Conservation (phyloP, 1,139 yeast species). For the Diutina mesorugosa region DNA sequence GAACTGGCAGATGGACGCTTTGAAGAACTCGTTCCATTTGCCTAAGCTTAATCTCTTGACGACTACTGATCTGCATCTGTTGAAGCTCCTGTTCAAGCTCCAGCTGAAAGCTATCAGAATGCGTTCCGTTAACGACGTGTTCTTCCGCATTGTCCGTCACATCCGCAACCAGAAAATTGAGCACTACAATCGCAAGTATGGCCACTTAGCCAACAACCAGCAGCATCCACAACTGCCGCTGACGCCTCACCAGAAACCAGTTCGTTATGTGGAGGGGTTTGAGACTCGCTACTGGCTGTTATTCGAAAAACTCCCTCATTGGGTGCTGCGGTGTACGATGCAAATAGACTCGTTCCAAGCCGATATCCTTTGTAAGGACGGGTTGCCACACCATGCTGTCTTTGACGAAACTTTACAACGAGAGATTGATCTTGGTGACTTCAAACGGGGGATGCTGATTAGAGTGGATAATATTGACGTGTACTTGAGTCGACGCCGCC, state of each 20-base stretch:
- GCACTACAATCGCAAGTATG: slow-evolving; percentile 17
- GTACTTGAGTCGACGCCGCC: slow-evolving; percentile 13
- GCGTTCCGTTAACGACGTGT: slow-evolving; percentile 24
- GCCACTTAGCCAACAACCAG: slow-evolving; percentile 2
- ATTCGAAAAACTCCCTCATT: slow-evolving; percentile 19
- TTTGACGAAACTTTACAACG: slow-evolving; percentile 13
- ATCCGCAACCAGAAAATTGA: slow-evolving; percentile 17
- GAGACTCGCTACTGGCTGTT: slow-evolving; percentile 11
- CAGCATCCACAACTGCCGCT: neutral
- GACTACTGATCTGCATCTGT: slow-evolving; percentile 14
- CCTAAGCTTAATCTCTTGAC: slow-evolving; percentile 18
- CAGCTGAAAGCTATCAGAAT: slow-evolving; percentile 17
- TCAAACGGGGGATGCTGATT: slow-evolving; percentile 26
- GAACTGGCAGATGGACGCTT: slow-evolving; percentile 17
- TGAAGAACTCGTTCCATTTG: slow-evolving; percentile 18
- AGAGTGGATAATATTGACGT: slow-evolving; percentile 13
- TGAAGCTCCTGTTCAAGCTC: slow-evolving; percentile 13
- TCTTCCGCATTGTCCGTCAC: slow-evolving; percentile 25
- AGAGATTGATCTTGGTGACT: slow-evolving; percentile 24
- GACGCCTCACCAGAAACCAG: neutral
- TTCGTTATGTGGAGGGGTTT: neutral
- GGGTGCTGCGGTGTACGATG: slow-evolving; percentile 15
- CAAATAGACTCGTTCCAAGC: slow-evolving; percentile 17
- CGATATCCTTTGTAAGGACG: slow-evolving; percentile 30
- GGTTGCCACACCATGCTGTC: slow-evolving; percentile 22